phyloP scores from a whole-genome alignment of 129 eudicot genomes.

The Pittosporum tobira region DNA sequence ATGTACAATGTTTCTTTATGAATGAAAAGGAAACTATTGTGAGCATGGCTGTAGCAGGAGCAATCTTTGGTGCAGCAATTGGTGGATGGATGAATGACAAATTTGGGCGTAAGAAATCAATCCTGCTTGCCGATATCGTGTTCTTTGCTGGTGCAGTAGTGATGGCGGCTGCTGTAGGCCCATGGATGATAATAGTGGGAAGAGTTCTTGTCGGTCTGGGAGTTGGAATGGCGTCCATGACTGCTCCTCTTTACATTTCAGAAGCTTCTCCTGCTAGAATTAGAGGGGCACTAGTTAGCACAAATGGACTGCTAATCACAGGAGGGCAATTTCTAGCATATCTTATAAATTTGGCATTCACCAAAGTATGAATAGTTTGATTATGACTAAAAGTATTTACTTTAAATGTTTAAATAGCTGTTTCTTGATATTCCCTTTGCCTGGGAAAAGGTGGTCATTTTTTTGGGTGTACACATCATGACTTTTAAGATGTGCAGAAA shows the following conservation, averaged over 20 bases:
- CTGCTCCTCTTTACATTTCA: constrained; percentile 62
- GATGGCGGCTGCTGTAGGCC: constrained; percentile 47
- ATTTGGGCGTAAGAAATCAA: constrained; percentile 51
- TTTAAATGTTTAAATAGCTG: background rate
- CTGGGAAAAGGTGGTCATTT: too few species aligned
- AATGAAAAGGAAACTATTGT: constrained; percentile 65
- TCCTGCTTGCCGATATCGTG: constrained; percentile 44
- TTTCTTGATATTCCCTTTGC: too few species aligned
- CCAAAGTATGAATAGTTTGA: constrained; percentile 29
- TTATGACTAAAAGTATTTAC: background rate
- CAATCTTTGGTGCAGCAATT: constrained; percentile 59
- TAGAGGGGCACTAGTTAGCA: constrained; percentile 75
- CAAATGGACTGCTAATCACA: constrained; percentile 23
- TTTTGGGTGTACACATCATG: too few species aligned
- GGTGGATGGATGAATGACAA: constrained; percentile 61
- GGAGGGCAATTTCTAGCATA: constrained; percentile 65
- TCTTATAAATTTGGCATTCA: constrained; percentile 64
- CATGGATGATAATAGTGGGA: constrained; percentile 59
- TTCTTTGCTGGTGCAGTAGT: constrained; percentile 54
- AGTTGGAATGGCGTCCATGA: constrained; percentile 79
- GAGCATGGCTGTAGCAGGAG: constrained; percentile 72
- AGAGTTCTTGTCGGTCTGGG: constrained; percentile 63
- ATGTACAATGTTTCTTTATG: too few species aligned
- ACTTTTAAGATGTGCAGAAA: too few species aligned
- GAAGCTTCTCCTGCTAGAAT: constrained; percentile 74